Base-by-base conservation (phyloP, 2,329 filamentous ascomycete species). In the Trichoderma cornu-damae region DNA sequence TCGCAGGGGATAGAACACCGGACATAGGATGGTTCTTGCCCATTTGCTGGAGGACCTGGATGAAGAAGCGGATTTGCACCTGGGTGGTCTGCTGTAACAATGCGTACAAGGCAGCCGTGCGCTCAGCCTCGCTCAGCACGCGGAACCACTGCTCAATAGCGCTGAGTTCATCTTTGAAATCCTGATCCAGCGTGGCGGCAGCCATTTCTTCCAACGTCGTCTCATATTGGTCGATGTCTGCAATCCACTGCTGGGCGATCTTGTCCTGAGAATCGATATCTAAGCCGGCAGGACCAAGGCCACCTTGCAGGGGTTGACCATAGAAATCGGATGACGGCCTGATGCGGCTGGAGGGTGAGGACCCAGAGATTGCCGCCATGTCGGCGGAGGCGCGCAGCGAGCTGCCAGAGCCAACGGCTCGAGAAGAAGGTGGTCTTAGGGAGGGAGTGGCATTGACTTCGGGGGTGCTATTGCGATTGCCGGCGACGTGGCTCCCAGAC, bases 91-190 rank as follows among this genome's bases (percentile, higher is more conserved):
- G 94, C 77, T 99, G 94, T 60, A 99, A 80, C 65, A 99, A 79
- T 61, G 94, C 93, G 72, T 99, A 99, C 59, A 97, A 77, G 48
- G 94, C 94, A 61, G 94, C 94, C 18, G 94, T 99, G 61, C 94
- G 84, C 75, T 99, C 94, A 26, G 94, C 92, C 75, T 97, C 94
- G 69, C 93, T 97, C 63, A 99, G 79, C 54, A 99, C 94, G 61
- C 92, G 88, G 74, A 99, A 99, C 94, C 94, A 99, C 78, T 99
- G 94, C 76, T 99, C 94, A 69, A 99, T 99, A 65, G 94, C 94
- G 70, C 91, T 96, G 60, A 99, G 83, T 74, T 99, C 94, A 74
- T 97, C 94, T 77, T 99, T 99, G 80, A 99, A 99, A 70, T 99
- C 94, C 77, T 99, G 94, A 70, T 99, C 94, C 55, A 97, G 79